phyloP scores from a whole-genome alignment of 1,284 basidiomycete genomes.

The Ceratobasidium sp. region DNA sequence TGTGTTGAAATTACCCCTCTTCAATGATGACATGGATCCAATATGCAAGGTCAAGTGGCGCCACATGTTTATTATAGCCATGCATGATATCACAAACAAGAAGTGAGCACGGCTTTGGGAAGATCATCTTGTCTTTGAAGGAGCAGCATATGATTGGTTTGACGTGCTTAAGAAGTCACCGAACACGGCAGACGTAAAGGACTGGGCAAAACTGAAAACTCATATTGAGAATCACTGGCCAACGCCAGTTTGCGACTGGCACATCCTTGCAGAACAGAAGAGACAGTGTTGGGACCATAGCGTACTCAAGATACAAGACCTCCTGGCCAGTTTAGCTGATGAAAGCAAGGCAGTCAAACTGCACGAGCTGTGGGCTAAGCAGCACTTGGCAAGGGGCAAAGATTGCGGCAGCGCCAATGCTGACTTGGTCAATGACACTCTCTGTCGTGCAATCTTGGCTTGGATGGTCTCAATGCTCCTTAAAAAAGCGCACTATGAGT shows the following conservation, averaged over 20 bases:
- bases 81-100: too few relatives aligned
- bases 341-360: background rate
- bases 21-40: too few relatives aligned
- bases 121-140: too few relatives aligned
- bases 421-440: constrained; percentile 23
- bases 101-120: too few relatives aligned
- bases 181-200: background rate
- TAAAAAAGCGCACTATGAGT: background rate
- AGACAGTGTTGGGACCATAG: constrained; percentile 2
- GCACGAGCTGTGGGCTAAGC: constrained; percentile 23
- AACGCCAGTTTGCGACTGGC: background rate
- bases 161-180: too few relatives aligned
- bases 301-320: background rate
- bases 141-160: too few relatives aligned
- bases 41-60: too few relatives aligned
- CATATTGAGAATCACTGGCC: constrained; percentile 19
- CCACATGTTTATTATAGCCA: too few relatives aligned
- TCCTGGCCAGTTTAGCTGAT: background rate
- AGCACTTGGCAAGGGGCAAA: constrained; percentile 1
- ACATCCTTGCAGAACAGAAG: background rate
- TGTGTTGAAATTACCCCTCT: too few relatives aligned
- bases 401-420: constrained; percentile 1
- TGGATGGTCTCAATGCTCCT: background rate
- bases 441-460: background rate
- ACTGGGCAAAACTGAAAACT: background rate